These are phyloP conservation scores for Candida parachauliodes DNA, from an alignment of 805 yeast genomes.

Conservation along the genomic window DNA sequence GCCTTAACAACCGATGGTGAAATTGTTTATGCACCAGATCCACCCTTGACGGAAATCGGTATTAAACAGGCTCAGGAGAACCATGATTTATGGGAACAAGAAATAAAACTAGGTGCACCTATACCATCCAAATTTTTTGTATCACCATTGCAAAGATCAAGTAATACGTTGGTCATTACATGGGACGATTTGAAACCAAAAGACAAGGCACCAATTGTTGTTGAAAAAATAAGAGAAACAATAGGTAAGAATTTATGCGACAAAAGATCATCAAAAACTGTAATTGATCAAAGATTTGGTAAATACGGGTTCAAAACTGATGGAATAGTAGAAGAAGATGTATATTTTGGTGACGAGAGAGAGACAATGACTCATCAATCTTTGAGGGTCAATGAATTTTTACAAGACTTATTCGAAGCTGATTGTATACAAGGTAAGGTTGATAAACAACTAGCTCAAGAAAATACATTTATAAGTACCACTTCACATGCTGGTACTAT, in stretches of 20 bases:
- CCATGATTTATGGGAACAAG: constrained; percentile 39
- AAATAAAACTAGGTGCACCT: constrained; percentile 47
- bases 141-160: constrained; percentile 63
- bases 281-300: constrained; percentile 36
- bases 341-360: constrained; percentile 37
- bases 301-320: constrained; percentile 39
- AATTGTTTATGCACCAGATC: constrained; percentile 57
- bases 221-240: constrained; percentile 53
- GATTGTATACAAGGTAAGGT: constrained; percentile 15
- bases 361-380: constrained; percentile 51
- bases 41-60: constrained; percentile 55
- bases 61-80: constrained; percentile 52
- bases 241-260: constrained; percentile 61
- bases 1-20: constrained; percentile 51
- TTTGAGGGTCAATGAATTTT: constrained; percentile 43
- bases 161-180: constrained; percentile 53
- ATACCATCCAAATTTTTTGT: constrained; percentile 54
- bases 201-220: constrained; percentile 28
- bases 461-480: constrained; percentile 32
- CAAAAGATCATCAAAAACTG: constrained; percentile 42
- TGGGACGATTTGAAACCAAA: constrained; percentile 39
- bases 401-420: constrained; percentile 28
- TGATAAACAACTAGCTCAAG: constrained; percentile 11
- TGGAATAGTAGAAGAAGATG: constrained; percentile 48
- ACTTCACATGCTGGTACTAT: constrained; percentile 55